phyloP scores from a whole-genome alignment of 2,329 filamentous ascomycete genomes.

The Clarireedia monteithiana region DNA sequence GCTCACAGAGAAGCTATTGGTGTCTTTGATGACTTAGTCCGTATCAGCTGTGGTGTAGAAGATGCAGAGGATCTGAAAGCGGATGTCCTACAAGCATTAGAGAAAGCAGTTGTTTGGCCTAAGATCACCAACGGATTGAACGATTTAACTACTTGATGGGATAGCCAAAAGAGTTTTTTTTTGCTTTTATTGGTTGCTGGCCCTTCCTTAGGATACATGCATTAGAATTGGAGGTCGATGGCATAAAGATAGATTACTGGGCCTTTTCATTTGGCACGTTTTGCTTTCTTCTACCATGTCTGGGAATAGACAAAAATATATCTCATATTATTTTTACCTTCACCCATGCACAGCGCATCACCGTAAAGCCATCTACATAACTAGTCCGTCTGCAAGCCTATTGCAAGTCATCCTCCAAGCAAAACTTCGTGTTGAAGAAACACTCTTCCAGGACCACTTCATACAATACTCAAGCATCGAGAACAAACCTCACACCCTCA shows the following conservation, averaged over 20 bases:
- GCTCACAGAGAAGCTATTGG: slow-evolving; percentile 87
- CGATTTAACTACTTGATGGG: background rate
- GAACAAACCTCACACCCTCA: background rate
- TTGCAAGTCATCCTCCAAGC: no score
- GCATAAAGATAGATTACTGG: no score
- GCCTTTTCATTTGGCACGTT: no score
- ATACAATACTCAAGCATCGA: background rate
- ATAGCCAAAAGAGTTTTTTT: background rate
- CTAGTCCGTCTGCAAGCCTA: no score
- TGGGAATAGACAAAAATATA: no score
- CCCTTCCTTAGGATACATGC: no score
- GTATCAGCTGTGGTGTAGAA: slow-evolving; percentile 90
- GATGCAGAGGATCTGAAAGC: slow-evolving; percentile 75
- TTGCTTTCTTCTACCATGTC: no score
- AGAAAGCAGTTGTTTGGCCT: slow-evolving; percentile 54
- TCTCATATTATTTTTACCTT: no score
- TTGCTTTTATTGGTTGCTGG: background rate
- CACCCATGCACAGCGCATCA: no score
- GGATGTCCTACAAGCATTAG: slow-evolving; percentile 77
- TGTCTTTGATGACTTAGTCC: slow-evolving; percentile 89
- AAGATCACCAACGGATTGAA: slow-evolving; percentile 26
- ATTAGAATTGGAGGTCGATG: no score
- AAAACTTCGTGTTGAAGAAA: background rate
- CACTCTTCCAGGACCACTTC: background rate
- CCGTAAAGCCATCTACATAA: no score